These are phyloP conservation scores for Volvariella volvacea DNA, from an alignment of 1,284 basidiomycete species.

Conservation along the genomic window DNA sequence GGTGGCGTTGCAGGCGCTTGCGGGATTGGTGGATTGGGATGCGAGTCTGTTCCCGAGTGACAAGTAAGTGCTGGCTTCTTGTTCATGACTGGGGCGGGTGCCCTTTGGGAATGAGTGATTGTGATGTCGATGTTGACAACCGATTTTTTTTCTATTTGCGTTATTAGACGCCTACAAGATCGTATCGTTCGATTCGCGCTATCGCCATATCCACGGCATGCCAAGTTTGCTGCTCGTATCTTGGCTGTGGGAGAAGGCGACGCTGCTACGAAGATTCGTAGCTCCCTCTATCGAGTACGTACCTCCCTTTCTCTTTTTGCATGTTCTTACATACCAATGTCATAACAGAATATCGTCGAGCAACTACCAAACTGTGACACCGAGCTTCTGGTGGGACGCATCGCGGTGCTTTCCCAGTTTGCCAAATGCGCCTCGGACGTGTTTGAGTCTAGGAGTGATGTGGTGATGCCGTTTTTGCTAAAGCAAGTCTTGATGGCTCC, in stretches of 20 bases:
- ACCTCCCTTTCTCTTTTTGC: background rate
- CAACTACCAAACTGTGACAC: conserved; percentile 36
- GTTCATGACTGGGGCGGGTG: conserved; percentile 1
- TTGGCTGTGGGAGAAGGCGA: conserved; percentile 53
- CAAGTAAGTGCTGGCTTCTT: conserved; percentile 42
- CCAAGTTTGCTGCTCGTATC: conserved; percentile 85
- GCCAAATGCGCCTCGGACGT: conserved; percentile 63
- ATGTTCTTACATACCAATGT: too few species aligned
- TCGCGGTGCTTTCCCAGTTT: conserved; percentile 72
- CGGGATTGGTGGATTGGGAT: conserved; percentile 59
- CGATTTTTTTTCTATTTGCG: conserved; percentile 1
- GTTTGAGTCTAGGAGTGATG: conserved; percentile 74
- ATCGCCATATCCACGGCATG: conserved; percentile 59
- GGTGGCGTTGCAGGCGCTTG: conserved; percentile 69
- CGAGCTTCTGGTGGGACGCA: conserved; percentile 54
- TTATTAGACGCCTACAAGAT: conserved; percentile 65
- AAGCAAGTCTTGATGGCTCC: conserved; percentile 66
- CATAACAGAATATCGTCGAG: conserved; percentile 48
- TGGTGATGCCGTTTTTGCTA: conserved; percentile 66
- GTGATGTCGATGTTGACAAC: conserved; percentile 2
- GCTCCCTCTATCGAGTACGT: conserved; percentile 27
- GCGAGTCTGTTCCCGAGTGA: conserved; percentile 52
- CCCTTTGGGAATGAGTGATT: too few species aligned
- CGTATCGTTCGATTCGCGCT: conserved; percentile 57
- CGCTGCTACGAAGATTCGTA: conserved; percentile 39